A percentile compares a stretch with the other conserved stretches of the same genome.
Evolutionary conservation across 176 grass and related monocot species (phyloP).

Genomic region (Lolium multiflorum): DNA sequence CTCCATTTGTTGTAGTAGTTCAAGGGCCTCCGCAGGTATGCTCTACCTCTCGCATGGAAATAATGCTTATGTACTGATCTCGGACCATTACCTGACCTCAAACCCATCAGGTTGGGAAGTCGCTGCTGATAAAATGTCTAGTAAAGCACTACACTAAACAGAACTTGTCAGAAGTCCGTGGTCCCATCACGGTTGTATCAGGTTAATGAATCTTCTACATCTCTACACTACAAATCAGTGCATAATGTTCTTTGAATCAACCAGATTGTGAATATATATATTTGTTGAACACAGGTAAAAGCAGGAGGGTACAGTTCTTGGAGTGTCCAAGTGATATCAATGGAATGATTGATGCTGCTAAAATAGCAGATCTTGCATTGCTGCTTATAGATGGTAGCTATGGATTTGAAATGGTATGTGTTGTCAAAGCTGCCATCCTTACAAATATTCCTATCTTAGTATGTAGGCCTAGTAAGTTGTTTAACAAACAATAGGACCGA

Average conservation of each 20-base stretch:
- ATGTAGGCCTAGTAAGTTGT: conserved; percentile 28
- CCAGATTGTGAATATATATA: conserved; percentile 41
- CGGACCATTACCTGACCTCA: conserved; percentile 34
- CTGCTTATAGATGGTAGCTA: conserved; percentile 95
- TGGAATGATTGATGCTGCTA: conserved; percentile 98
- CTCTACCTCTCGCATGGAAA: conserved; percentile 19
- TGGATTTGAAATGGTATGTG: conserved; percentile 98
- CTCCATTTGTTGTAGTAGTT: conserved; percentile 96
- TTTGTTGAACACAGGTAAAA: conserved; percentile 70
- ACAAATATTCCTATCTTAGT: conserved; percentile 36
- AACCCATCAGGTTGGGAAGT: conserved; percentile 85
- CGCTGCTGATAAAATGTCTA: conserved; percentile 89
- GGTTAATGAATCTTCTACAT: conserved; percentile 48
- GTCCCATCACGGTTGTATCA: conserved; percentile 96
- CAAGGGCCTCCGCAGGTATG: conserved; percentile 89
- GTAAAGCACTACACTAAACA: conserved; percentile 97
- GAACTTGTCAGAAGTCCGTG: conserved; percentile 82
- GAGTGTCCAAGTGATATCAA: conserved; percentile 98
- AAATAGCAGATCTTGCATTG: conserved; percentile 96
- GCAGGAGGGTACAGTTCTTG: conserved; percentile 89
- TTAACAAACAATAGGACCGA: background rate
- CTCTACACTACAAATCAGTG: conserved; percentile 1
- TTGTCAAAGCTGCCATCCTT: conserved; percentile 26
- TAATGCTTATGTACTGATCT: conserved; percentile 19
- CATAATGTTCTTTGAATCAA: background rate